Evolutionary conservation across 768 basidiomycete genomes (phyloP).

Genomic region (Suillus variegatus): DNA sequence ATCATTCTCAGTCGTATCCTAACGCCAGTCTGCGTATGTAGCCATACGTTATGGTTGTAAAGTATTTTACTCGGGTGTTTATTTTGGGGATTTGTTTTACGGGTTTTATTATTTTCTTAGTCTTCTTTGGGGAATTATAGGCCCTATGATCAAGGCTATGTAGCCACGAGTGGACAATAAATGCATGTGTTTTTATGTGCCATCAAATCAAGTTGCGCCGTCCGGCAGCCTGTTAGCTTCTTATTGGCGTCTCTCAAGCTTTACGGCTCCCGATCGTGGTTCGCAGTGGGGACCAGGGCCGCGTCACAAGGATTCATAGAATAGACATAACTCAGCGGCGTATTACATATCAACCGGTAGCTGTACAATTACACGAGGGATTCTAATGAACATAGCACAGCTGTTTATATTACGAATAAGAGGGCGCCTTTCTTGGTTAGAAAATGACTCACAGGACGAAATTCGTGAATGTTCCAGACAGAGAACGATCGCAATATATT

Average conservation of each 20-base stretch:
- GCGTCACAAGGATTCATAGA: constrained; percentile 1
- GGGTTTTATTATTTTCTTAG: constrained; percentile 7
- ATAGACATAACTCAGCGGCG: constrained; percentile 4
- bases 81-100: constrained; percentile 11
- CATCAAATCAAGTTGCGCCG: neutral
- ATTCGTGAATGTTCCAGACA: constrained; percentile 5
- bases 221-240: constrained; percentile 5
- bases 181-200: constrained; percentile 6
- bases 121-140: constrained; percentile 5
- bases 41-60: constrained; percentile 40
- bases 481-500: constrained; percentile 22
- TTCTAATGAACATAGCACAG: constrained; percentile 15
- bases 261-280: constrained; percentile 5
- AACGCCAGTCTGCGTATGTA: constrained; percentile 29
- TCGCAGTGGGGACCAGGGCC: neutral
- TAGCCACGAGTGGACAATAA: constrained; percentile 9
- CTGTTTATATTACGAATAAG: constrained; percentile 20
- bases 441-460: constrained; percentile 20
- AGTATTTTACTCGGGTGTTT: constrained; percentile 26
- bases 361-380: constrained; percentile 22
- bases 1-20: constrained; percentile 17
- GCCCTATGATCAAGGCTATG: constrained; percentile 8
- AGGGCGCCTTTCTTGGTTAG: constrained; percentile 20
- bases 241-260: neutral
- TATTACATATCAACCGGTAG: constrained; percentile 1